Percentiles rank a stretch among this genome's conserved stretches.
Evolutionary conservation across 495 filamentous ascomycete genomes (phyloP).

Genomic region (Aspergillus campestris): DNA sequence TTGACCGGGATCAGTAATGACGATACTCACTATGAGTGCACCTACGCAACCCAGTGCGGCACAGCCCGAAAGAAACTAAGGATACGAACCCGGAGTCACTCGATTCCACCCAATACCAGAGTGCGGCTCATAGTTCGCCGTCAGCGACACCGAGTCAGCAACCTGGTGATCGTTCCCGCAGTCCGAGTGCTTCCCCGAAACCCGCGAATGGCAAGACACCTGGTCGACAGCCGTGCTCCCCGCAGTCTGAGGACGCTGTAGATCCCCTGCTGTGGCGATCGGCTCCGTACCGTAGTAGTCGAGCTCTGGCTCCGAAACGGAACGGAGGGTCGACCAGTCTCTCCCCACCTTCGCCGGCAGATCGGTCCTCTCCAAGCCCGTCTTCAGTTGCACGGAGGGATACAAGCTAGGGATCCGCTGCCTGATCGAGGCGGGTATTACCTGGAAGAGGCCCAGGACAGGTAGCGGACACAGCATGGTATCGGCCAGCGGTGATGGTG

Average conservation of each 20-base stretch:
- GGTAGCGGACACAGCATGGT: constrained; percentile 4
- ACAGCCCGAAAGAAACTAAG: background rate
- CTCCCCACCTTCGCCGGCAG: constrained; percentile 3
- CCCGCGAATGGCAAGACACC: background rate
- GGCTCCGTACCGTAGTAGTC: background rate
- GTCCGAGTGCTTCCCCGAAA: constrained; percentile 7
- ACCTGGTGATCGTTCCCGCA: constrained; percentile 5
- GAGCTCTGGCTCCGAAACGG: constrained; percentile 10
- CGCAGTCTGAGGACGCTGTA: constrained; percentile 8
- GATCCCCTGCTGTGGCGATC: background rate
- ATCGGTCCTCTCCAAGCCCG: constrained; percentile 8
- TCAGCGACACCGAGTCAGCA: background rate
- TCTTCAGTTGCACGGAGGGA: constrained; percentile 5
- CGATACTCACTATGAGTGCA: background rate
- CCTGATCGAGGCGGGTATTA: constrained; percentile 27
- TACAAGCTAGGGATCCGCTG: constrained; percentile 23
- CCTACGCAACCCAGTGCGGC: too few relatives aligned
- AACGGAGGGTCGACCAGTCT: constrained; percentile 8
- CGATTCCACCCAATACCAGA: constrained; percentile 36
- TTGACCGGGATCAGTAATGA: background rate
- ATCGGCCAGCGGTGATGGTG: constrained; percentile 3
- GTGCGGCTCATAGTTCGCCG: constrained; percentile 24
- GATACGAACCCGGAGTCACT: constrained; percentile 30
- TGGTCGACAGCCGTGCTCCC: constrained; percentile 4
- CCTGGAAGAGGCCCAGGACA: constrained; percentile 13